Evolutionary conservation across 225 moss, liverwort and hornwort genomes (phyloP), one percentile per base, ranked within the genome.

Genomic region (Neckera pumila): DNA sequence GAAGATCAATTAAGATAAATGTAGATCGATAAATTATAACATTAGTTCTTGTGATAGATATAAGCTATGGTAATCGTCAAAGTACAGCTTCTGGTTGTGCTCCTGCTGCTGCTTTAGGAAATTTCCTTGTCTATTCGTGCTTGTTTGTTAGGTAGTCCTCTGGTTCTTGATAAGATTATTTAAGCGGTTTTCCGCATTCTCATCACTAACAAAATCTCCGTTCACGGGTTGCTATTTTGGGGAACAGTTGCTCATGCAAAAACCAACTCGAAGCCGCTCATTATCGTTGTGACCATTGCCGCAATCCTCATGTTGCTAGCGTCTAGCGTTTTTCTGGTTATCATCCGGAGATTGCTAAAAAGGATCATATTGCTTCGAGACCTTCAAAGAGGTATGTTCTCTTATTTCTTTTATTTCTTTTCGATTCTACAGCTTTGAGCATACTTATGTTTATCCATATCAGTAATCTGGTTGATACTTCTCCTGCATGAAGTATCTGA

Each of bases 281-380:
- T 88, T 42, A 84, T 91, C 8, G 38, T 86, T 81, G 79, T 85
- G 59, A 86, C 69, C 57, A 63, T 93, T 42, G 77, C 86, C 63
- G 80, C 86, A 84, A 20, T 89, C 26, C 40, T 93, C 36, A 80
- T 87, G 30, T 76, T 92, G 49, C 27, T 93, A 76, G 89, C 72
- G 63, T 86, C 86, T 70, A 64, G 88, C 20, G 33, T 81, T 54
- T 86, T 84, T 69, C 84, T 88, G 60, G 53, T 91, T 61, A 61
- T 86, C 30, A 80, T 93, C 36, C 84, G 86, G 86, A 91, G 88
- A 77, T 88, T 91, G 62, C 58, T 86, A 53, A 91, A 84, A 43
- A 83, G 83, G 83, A 89, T 89, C 81, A 38, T 74, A 23, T 6
- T 67, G 40, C 91, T 90, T 81, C 88, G 87, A 61, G 89, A 91